A percentile compares a stretch with the other conserved stretches of the same genome.
Conservation (phyloP, 176 grass and related monocot species). For the Zea mays region DNA sequence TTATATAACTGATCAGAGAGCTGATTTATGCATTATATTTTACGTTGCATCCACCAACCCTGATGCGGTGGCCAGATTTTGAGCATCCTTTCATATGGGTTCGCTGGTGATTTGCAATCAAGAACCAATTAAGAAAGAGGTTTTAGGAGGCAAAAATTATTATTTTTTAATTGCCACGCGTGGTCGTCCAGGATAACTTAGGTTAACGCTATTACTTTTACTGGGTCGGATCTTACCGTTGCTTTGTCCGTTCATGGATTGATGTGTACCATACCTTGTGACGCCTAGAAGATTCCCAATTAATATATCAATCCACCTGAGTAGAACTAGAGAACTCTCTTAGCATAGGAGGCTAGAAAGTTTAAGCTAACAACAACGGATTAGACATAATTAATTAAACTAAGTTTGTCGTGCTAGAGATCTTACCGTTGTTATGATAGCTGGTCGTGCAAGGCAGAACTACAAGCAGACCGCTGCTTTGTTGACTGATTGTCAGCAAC, state of each 20-base stretch:
- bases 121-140: neutral
- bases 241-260: neutral
- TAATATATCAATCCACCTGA: neutral
- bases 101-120: conserved; percentile 4
- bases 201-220: neutral
- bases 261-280: neutral
- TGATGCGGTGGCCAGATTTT: conserved; percentile 1
- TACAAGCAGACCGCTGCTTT: conserved; percentile 31
- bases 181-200: neutral
- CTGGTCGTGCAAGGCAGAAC: neutral
- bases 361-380: neutral
- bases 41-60: conserved; percentile 22
- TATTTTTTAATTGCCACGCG: neutral
- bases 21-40: conserved; percentile 3
- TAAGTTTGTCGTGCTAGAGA: no score
- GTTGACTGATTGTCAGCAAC: no score
- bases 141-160: neutral
- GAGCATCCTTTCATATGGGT: neutral
- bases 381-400: neutral
- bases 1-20: conserved; percentile 21
- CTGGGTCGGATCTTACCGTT: neutral
- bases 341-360: conserved; percentile 28
- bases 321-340: conserved; percentile 15
- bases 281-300: neutral
- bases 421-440: no score